These are phyloP conservation scores for Pelargonium australe DNA, from an alignment of 441 rosid genomes.

Conservation along the genomic window DNA sequence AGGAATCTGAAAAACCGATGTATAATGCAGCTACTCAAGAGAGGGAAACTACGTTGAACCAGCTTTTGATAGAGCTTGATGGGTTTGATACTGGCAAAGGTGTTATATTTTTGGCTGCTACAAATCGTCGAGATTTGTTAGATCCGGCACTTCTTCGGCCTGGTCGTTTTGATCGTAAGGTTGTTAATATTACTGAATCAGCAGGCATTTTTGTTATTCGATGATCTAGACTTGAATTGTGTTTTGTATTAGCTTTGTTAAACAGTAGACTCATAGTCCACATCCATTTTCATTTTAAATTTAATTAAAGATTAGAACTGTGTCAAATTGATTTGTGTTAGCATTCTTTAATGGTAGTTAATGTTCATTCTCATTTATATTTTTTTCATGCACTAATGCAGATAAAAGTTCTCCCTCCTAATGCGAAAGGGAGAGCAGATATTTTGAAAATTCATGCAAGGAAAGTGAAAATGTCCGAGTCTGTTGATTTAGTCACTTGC, in stretches of 20 bases:
- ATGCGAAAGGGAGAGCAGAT: slow-evolving; percentile 76
- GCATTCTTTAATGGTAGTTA: slow-evolving; percentile 2
- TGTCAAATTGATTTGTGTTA: not conserved
- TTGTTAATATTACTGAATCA: slow-evolving; percentile 30
- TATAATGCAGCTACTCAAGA: slow-evolving; percentile 95
- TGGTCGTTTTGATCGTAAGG: slow-evolving; percentile 98
- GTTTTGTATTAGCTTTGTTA: no score
- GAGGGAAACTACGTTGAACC: slow-evolving; percentile 94
- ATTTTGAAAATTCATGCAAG: slow-evolving; percentile 81
- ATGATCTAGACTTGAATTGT: no score
- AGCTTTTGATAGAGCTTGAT: slow-evolving; percentile 92
- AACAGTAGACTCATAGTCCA: no score
- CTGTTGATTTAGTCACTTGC: slow-evolving; percentile 70
- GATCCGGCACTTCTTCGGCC: slow-evolving; percentile 97
- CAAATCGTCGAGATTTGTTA: slow-evolving; percentile 83
- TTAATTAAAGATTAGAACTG: no score
- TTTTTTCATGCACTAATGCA: slow-evolving; percentile 24
- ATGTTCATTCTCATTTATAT: slow-evolving; percentile 1
- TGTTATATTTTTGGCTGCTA: slow-evolving; percentile 91
- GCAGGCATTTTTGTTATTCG: not conserved
- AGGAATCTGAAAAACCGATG: slow-evolving; percentile 63
- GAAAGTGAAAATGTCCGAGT: slow-evolving; percentile 88
- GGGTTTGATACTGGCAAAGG: slow-evolving; percentile 99
- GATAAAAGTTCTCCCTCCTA: slow-evolving; percentile 90
- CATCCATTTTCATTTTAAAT: no score